Percentiles rank a stretch among this genome's conserved stretches.
These are phyloP conservation scores for Fusarium pseudocircinatum DNA, from an alignment of 2,329 filamentous ascomycete genomes.

Conservation along the genomic window DNA sequence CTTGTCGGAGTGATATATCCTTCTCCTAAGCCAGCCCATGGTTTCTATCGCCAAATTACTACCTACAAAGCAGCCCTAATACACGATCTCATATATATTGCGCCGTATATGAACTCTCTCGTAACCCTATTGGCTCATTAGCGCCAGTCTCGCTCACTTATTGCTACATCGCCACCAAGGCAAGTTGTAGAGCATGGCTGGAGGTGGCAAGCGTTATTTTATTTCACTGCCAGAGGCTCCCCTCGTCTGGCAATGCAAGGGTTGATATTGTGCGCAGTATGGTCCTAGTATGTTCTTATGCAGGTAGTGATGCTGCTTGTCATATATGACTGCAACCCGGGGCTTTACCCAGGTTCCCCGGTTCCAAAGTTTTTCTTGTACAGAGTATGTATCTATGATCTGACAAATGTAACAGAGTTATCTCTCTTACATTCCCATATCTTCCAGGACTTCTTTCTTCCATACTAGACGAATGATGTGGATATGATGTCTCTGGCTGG, in stretches of 20 bases:
- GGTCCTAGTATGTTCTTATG: neutral
- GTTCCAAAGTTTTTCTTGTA: neutral
- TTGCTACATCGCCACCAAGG: neutral
- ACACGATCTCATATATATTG: no score
- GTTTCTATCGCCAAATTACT: neutral
- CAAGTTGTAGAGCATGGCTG: neutral
- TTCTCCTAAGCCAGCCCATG: neutral
- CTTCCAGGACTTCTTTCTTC: neutral
- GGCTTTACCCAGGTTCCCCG: slow-evolving; percentile 20
- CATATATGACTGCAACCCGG: slow-evolving; percentile 31
- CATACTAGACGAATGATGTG: neutral
- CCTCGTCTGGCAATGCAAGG: neutral
- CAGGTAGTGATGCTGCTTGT: slow-evolving; percentile 24
- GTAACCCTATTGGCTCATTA: neutral
- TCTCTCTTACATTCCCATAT: neutral
- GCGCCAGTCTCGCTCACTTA: neutral
- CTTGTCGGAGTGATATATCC: neutral
- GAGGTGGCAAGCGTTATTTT: neutral
- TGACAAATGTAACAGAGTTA: slow-evolving; percentile 8
- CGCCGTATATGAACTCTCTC: neutral
- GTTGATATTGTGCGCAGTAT: neutral
- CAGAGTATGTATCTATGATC: slow-evolving; percentile 10
- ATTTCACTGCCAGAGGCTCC: neutral
- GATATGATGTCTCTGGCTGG: neutral
- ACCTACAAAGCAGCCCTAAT: neutral